Evolutionary conservation across 2,329 filamentous ascomycete species (phyloP).

Genomic region (Fusarium zealandicum): DNA sequence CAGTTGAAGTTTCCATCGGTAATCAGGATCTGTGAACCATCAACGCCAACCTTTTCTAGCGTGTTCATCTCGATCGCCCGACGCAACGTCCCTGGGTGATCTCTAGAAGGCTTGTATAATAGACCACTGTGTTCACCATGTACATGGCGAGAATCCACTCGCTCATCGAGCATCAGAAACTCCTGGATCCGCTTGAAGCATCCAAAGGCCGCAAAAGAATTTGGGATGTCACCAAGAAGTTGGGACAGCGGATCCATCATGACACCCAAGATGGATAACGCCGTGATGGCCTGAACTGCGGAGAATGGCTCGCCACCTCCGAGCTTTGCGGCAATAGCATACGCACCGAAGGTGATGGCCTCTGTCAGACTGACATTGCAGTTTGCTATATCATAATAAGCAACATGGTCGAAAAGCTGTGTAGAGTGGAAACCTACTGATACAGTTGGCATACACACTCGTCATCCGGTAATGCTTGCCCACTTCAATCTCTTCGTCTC

Average conservation of each 20-base stretch:
- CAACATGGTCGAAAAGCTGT: no score
- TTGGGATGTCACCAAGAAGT: constrained; percentile 39
- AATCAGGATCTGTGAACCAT: constrained; percentile 29
- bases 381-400: constrained; percentile 32
- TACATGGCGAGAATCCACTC: constrained; percentile 36
- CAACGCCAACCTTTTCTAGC: not conserved
- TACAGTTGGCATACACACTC: constrained; percentile 40
- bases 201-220: constrained; percentile 40
- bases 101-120: not conserved
- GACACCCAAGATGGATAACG: constrained; percentile 42
- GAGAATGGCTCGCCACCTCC: constrained; percentile 39
- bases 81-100: not conserved
- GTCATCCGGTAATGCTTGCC: constrained; percentile 40
- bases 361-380: constrained; percentile 40
- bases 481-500: constrained; percentile 37
- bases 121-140: not conserved
- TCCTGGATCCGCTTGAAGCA: constrained; percentile 45
- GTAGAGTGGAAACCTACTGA: constrained; percentile 31
- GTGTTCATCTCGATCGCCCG: constrained; percentile 19
- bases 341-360: constrained; percentile 43
- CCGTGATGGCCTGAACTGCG: constrained; percentile 43
- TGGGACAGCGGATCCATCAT: constrained; percentile 40
- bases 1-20: constrained; percentile 39
- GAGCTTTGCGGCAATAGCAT: constrained; percentile 41
- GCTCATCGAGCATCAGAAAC: constrained; percentile 39